phyloP scores from a whole-genome alignment of 1,139 yeast species.

The Petasospora rhodanensis region DNA sequence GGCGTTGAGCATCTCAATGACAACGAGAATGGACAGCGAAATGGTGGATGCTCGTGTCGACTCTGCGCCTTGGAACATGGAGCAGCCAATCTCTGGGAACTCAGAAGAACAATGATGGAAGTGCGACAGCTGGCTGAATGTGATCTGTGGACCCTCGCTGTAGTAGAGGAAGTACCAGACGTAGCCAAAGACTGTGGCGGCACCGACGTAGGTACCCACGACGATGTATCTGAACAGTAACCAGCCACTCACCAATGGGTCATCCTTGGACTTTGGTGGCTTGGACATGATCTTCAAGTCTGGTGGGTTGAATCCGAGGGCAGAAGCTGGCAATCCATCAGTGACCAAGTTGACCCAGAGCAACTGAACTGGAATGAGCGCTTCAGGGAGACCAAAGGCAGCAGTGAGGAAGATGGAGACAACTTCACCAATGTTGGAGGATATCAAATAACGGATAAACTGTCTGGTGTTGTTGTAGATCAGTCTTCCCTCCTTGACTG shows the following conservation, averaged over 20 bases:
- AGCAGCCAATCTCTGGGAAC: conserved; percentile 33
- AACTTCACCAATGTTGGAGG: conserved; percentile 77
- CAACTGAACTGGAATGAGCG: conserved; percentile 74
- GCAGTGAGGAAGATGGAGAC: conserved; percentile 57
- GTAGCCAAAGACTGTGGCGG: conserved; percentile 38
- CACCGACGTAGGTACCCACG: conserved; percentile 36
- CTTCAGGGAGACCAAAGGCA: conserved; percentile 67
- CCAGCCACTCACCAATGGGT: conserved; percentile 35
- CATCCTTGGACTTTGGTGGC: conserved; percentile 51
- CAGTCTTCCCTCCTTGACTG: conserved; percentile 77
- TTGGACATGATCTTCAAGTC: conserved; percentile 52
- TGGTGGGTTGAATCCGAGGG: conserved; percentile 66
- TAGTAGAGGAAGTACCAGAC: conserved; percentile 36
- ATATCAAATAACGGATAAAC: conserved; percentile 70
- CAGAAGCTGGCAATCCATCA: conserved; percentile 82
- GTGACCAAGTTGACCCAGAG: conserved; percentile 78
- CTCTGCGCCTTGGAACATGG: conserved; percentile 28
- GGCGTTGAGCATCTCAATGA: conserved; percentile 39
- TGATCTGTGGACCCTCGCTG: conserved; percentile 32
- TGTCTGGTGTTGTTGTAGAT: conserved; percentile 79
- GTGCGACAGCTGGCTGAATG: conserved; percentile 31
- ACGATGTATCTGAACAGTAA: conserved; percentile 34
- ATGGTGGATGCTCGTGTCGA: conserved; percentile 34
- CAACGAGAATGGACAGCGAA: conserved; percentile 35
- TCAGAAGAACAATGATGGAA: conserved; percentile 32